These are phyloP conservation scores for Obba rivulosa DNA, from an alignment of 768 basidiomycete species.

Conservation along the genomic window DNA sequence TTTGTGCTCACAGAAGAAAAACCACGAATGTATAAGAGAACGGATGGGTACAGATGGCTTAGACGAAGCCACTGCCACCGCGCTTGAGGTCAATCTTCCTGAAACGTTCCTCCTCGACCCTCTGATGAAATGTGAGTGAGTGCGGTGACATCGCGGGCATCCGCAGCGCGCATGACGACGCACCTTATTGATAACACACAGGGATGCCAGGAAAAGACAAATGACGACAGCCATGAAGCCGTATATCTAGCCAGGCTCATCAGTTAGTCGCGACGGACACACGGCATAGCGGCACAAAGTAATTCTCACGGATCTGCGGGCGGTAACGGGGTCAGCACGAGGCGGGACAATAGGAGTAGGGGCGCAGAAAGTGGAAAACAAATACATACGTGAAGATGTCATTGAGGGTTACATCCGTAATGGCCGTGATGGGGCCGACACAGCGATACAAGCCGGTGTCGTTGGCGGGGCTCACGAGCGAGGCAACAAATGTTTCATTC, in stretches of 20 bases:
- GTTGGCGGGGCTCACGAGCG: conserved; percentile 33
- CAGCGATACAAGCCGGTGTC: conserved; percentile 47
- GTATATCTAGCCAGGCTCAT: conserved; percentile 44
- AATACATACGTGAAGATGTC: conserved; percentile 74
- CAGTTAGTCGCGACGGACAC: background rate
- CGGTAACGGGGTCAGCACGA: conserved; percentile 1
- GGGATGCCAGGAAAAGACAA: conserved; percentile 69
- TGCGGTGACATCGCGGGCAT: background rate
- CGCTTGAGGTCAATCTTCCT: conserved; percentile 86
- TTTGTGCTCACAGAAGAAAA: background rate
- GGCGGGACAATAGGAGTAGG: background rate
- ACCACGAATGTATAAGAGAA: background rate
- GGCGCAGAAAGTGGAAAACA: background rate
- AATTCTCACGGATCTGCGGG: conserved; percentile 9
- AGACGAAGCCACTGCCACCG: conserved; percentile 84
- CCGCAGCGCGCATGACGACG: conserved; percentile 20
- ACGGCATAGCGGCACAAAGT: background rate
- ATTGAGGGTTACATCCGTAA: conserved; percentile 71
- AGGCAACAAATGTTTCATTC: conserved; percentile 28
- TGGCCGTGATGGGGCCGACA: conserved; percentile 59
- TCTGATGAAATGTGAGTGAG: conserved; percentile 34
- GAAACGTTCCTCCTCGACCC: conserved; percentile 79
- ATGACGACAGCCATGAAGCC: conserved; percentile 81
- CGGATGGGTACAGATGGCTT: conserved; percentile 8
- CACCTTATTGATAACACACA: conserved; percentile 87